phyloP scores from a whole-genome alignment of 192 early-diverging fungal genomes.

The Allomyces javanicus region DNA sequence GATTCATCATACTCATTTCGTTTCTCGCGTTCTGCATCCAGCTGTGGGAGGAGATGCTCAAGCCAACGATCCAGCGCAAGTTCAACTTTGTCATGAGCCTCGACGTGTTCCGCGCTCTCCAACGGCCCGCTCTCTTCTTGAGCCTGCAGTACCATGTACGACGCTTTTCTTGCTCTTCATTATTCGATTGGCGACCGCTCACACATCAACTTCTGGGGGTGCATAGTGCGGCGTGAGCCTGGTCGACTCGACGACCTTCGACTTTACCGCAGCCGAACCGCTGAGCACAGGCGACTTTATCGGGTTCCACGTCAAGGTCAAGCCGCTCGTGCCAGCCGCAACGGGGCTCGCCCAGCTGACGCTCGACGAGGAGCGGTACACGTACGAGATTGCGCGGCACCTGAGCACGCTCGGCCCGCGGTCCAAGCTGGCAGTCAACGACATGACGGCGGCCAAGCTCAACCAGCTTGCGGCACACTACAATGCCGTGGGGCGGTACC shows the following conservation, averaged over 20 bases:
- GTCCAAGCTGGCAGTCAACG: slow-evolving; percentile 15
- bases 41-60: slow-evolving; percentile 25
- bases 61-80: slow-evolving; percentile 15
- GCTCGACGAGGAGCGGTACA: slow-evolving; percentile 19
- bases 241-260: slow-evolving; percentile 7
- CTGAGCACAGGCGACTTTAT: slow-evolving; percentile 12
- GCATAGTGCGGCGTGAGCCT: too few species aligned
- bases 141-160: slow-evolving; percentile 31
- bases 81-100: slow-evolving; percentile 18
- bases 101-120: slow-evolving; percentile 12
- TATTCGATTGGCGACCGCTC: neutral
- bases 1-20: neutral
- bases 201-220: slow-evolving; percentile 14
- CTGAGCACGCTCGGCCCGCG: slow-evolving; percentile 22
- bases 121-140: slow-evolving; percentile 21
- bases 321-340: slow-evolving; percentile 5
- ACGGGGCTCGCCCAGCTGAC: slow-evolving; percentile 14
- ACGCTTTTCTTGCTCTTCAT: slow-evolving; percentile 1
- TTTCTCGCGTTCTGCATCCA: neutral
- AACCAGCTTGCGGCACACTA: slow-evolving; percentile 20
- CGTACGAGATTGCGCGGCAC: slow-evolving; percentile 25
- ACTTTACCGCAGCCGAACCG: slow-evolving; percentile 18
- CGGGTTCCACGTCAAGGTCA: slow-evolving; percentile 13
- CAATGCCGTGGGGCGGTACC: slow-evolving; percentile 17
- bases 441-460: slow-evolving; percentile 13